Conservation (phyloP, 345 rosid species). For the Sisymbrium irio region DNA sequence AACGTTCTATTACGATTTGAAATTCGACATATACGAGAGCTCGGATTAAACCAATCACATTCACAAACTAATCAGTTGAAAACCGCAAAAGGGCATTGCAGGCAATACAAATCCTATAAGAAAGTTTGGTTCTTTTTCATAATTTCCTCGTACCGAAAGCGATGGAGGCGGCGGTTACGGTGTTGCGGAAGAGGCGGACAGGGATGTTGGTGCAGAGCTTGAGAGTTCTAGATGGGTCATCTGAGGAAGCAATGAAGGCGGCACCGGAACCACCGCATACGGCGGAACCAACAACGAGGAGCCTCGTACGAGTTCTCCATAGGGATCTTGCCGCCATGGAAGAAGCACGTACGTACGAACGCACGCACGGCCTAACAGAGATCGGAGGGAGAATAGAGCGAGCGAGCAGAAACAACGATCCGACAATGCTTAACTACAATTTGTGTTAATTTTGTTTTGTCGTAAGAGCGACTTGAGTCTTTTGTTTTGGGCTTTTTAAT, state of each 20-base stretch:
- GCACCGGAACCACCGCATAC: conserved; percentile 60
- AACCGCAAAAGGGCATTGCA: background rate
- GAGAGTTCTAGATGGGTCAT: conserved; percentile 61
- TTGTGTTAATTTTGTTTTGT: background rate
- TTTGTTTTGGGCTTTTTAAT: background rate
- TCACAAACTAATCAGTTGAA: background rate
- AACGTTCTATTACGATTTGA: background rate
- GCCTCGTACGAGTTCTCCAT: conserved; percentile 60
- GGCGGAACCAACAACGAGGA: conserved; percentile 57
- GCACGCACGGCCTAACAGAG: background rate
- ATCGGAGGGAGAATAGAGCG: conserved; percentile 15
- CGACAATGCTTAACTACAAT: conserved; percentile 16
- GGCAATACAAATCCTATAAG: background rate
- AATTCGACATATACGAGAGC: background rate
- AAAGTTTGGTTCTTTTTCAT: background rate
- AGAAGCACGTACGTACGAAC: background rate
- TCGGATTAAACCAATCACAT: background rate
- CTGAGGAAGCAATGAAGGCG: conserved; percentile 63
- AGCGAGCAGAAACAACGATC: background rate
- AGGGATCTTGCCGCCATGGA: conserved; percentile 66
- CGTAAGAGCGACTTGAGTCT: background rate
- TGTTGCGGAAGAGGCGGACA: conserved; percentile 60
- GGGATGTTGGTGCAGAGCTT: conserved; percentile 86
- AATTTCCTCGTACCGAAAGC: conserved; percentile 59
- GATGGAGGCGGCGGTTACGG: conserved; percentile 79